phyloP scores from a whole-genome alignment of 345 rosid species.

The Salix udensis region DNA sequence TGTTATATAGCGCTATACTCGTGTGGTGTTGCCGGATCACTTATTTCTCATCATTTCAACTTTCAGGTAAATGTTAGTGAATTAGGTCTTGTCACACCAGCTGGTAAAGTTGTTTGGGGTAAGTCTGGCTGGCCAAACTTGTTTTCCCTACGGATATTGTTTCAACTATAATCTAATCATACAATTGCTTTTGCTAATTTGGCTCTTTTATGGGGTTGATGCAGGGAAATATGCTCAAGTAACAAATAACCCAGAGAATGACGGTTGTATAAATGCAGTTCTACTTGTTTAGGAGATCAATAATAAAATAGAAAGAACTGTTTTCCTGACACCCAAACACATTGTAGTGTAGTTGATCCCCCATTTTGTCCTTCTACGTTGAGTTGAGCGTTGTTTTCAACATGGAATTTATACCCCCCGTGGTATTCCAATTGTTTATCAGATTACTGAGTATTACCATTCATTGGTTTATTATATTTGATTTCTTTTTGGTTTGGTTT shows the following conservation, averaged over 20 bases:
- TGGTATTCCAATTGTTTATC: background rate
- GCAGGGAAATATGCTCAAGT: slow-evolving; percentile 96
- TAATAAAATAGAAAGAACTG: background rate
- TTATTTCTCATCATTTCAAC: background rate
- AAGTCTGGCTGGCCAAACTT: slow-evolving; percentile 16
- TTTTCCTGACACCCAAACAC: background rate
- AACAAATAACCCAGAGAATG: slow-evolving; percentile 88
- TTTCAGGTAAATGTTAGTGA: slow-evolving; percentile 92
- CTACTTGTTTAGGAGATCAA: slow-evolving; percentile 54
- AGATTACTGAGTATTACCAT: background rate
- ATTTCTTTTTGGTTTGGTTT: too few species aligned
- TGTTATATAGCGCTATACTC: background rate
- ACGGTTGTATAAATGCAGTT: slow-evolving; percentile 86
- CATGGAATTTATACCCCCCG: background rate
- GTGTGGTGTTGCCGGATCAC: background rate
- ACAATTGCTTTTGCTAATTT: background rate
- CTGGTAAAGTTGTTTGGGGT: slow-evolving; percentile 95
- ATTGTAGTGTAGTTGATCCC: background rate
- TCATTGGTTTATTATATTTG: background rate
- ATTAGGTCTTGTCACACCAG: slow-evolving; percentile 87
- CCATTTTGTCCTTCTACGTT: background rate
- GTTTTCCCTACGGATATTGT: background rate
- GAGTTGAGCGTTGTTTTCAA: background rate
- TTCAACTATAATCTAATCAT: background rate
- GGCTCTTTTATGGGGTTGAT: slow-evolving; percentile 8